phyloP scores from a whole-genome alignment of 2,329 filamentous ascomycete species.

The Pezicula radicicola region DNA sequence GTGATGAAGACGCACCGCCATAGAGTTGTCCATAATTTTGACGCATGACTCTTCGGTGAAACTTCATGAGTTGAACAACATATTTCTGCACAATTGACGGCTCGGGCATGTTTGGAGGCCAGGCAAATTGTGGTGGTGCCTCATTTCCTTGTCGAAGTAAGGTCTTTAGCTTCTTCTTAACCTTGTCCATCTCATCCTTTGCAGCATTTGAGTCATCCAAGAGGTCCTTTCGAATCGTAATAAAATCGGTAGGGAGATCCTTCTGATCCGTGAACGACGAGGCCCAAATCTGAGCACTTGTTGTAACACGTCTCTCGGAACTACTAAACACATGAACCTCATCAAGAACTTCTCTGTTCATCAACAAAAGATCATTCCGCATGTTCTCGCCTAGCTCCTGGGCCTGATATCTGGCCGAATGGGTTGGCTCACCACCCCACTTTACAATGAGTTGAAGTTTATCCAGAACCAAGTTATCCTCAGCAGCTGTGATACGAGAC shows the following conservation, averaged over 20 bases:
- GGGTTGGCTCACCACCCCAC: constrained; percentile 97
- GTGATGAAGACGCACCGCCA: constrained; percentile 60
- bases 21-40: constrained; percentile 85
- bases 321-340: constrained; percentile 95
- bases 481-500: constrained; percentile 88
- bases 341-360: constrained; percentile 89
- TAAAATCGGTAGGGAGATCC: constrained; percentile 80
- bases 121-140: constrained; percentile 94
- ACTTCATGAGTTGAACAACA: constrained; percentile 96
- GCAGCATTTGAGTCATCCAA: constrained; percentile 97
- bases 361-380: constrained; percentile 87
- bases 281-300: constrained; percentile 95
- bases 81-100: constrained; percentile 89
- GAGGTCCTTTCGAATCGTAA: constrained; percentile 88
- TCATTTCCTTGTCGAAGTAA: constrained; percentile 89
- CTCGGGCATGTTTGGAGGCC: constrained; percentile 92
- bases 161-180: constrained; percentile 98
- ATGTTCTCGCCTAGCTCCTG: constrained; percentile 95
- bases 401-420: constrained; percentile 93
- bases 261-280: constrained; percentile 84
- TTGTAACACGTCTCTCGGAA: constrained; percentile 90
- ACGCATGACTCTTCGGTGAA: constrained; percentile 92
- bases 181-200: constrained; percentile 99
- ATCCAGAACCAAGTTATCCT: constrained; percentile 89
- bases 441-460: constrained; percentile 98